Evolutionary conservation across 257 asterid genomes (phyloP).

Genomic region (Schizonepeta tenuifolia): DNA sequence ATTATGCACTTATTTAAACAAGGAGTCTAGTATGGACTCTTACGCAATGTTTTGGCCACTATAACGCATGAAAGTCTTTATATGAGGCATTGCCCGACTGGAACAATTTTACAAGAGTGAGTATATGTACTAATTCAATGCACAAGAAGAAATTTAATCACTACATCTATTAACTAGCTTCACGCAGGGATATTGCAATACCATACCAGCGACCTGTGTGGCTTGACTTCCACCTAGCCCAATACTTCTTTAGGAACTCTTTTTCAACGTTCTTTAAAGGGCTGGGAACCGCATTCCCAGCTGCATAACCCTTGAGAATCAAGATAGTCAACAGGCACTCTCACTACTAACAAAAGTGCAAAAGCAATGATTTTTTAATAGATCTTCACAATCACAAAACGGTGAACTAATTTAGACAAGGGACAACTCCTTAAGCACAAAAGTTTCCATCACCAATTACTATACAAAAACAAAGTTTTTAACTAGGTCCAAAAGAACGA

Average conservation of each 20-base stretch:
- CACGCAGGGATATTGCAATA: not conserved
- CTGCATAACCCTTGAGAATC: conserved; percentile 84
- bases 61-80: conserved; percentile 89
- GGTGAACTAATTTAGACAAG: not conserved
- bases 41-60: conserved; percentile 95
- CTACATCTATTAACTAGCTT: conserved; percentile 5
- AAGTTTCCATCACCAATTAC: conserved; percentile 4
- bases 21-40: conserved; percentile 35
- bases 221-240: conserved; percentile 95
- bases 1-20: not conserved
- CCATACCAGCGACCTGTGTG: conserved; percentile 91
- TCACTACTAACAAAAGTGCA: conserved; percentile 28
- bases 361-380: conserved; percentile 8
- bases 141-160: conserved; percentile 1
- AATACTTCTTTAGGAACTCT: conserved; percentile 81
- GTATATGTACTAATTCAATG: conserved; percentile 29
- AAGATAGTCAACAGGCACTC: conserved; percentile 24
- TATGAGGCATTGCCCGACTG: conserved; percentile 99
- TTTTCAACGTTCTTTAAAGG: conserved; percentile 93
- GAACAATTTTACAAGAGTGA: conserved; percentile 29
- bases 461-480: not conserved
- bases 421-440: conserved; percentile 4
- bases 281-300: conserved; percentile 89
- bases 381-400: not conserved
- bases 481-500: not conserved